Evolutionary conservation across 768 basidiomycete genomes (phyloP).

Genomic region (Boletales sp.): DNA sequence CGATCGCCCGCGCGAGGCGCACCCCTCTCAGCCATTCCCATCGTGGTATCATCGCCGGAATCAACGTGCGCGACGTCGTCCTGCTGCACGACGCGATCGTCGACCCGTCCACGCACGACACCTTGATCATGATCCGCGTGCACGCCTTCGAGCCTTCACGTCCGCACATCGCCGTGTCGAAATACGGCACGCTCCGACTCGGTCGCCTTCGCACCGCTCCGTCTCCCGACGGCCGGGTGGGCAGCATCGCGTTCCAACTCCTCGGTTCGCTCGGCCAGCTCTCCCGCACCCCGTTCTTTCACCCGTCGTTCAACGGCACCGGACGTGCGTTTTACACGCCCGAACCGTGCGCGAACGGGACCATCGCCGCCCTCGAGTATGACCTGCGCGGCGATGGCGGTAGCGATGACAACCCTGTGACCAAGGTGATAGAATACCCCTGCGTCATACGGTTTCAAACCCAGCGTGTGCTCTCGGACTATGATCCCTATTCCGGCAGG

Average conservation of each 20-base stretch:
- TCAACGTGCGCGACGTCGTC: neutral
- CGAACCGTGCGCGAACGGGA: neutral
- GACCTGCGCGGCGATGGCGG: neutral
- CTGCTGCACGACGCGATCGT: constrained; percentile 14
- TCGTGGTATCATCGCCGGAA: constrained; percentile 1
- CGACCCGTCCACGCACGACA: constrained; percentile 7
- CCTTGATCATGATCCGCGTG: constrained; percentile 7
- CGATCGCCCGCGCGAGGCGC: neutral
- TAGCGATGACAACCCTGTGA: neutral
- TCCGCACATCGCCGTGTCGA: neutral
- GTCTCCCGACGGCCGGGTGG: neutral
- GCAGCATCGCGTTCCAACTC: constrained; percentile 8
- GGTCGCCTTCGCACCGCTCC: neutral
- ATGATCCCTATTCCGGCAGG: constrained; percentile 19
- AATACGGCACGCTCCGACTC: constrained; percentile 11
- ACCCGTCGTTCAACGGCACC: constrained; percentile 12
- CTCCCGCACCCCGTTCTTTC: neutral
- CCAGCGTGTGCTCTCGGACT: constrained; percentile 8
- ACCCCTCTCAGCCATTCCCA: constrained; percentile 9
- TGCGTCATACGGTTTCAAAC: neutral
- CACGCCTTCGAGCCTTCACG: neutral
- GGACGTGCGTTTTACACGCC: constrained; percentile 9
- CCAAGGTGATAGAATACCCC: constrained; percentile 4
- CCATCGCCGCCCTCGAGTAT: constrained; percentile 11
- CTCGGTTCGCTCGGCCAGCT: neutral